A percentile compares a stretch with the other conserved stretches of the same genome.
Evolutionary conservation across 2,329 filamentous ascomycete species (phyloP).

Genomic region (Colletotrichum lentis): DNA sequence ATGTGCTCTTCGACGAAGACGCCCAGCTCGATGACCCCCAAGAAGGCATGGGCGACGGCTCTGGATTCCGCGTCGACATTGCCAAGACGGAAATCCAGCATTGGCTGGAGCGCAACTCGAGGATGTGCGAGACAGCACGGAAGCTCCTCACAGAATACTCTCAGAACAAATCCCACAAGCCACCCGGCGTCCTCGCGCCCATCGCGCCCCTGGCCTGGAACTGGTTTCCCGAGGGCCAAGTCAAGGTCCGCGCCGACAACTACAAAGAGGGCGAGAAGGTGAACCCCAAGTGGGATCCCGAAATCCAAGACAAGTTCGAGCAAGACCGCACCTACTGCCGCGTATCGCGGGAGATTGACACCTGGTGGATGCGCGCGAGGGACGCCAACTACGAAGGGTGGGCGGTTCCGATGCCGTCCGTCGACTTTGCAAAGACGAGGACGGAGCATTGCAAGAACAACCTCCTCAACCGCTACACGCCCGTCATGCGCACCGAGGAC

Average conservation of each 20-base stretch:
- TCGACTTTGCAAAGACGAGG: constrained; percentile 65
- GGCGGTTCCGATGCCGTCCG: constrained; percentile 66
- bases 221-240: constrained; percentile 57
- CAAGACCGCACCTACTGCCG: constrained; percentile 67
- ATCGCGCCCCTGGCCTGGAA: constrained; percentile 64
- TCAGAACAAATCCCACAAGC: constrained; percentile 57
- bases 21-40: constrained; percentile 57
- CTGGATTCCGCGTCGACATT: constrained; percentile 62
- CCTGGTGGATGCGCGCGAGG: constrained; percentile 69
- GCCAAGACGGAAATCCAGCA: constrained; percentile 69
- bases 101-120: constrained; percentile 69
- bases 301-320: constrained; percentile 65
- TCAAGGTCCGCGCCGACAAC: constrained; percentile 49
- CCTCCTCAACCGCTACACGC: constrained; percentile 64
- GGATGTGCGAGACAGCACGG: constrained; percentile 64
- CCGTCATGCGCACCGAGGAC: constrained; percentile 50
- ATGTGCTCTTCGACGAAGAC: constrained; percentile 69
- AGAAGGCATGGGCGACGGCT: constrained; percentile 61
- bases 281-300: constrained; percentile 59
- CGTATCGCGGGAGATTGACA: constrained; percentile 71
- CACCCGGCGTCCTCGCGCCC: constrained; percentile 59
- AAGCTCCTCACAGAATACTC: constrained; percentile 64
- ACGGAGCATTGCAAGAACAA: constrained; percentile 68
- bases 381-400: constrained; percentile 68
- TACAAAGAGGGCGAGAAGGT: constrained; percentile 51